These are phyloP conservation scores for Tolypocladium endophyticum DNA, from an alignment of 2,329 filamentous ascomycete genomes.

Conservation along the genomic window DNA sequence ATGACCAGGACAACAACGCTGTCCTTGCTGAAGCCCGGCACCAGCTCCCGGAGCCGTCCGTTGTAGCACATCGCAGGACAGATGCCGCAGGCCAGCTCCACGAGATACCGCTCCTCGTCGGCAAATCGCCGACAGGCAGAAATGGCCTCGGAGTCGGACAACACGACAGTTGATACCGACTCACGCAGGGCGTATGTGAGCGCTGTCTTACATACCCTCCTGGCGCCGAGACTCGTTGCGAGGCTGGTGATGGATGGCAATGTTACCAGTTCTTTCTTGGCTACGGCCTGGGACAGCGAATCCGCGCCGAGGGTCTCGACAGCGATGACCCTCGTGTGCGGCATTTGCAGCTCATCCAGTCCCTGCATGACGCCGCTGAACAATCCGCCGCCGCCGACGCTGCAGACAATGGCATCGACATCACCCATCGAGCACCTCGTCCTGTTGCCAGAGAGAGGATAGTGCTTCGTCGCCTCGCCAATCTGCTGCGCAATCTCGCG, in stretches of 20 bases:
- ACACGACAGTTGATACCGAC: constrained; percentile 14
- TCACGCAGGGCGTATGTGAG: constrained; percentile 18
- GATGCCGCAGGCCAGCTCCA: constrained; percentile 18
- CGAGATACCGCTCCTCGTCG: constrained; percentile 17
- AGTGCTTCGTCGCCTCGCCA: constrained; percentile 10
- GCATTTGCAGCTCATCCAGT: constrained; percentile 23
- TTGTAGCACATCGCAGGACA: constrained; percentile 17
- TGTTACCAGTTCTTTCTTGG: constrained; percentile 43
- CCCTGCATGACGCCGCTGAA: constrained; percentile 63
- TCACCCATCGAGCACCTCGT: constrained; percentile 24
- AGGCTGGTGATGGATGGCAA: constrained; percentile 60
- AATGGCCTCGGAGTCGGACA: constrained; percentile 16
- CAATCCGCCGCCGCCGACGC: constrained; percentile 72
- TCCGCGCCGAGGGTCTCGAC: constrained; percentile 66
- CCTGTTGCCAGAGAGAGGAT: constrained; percentile 43
- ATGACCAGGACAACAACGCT: constrained; percentile 18
- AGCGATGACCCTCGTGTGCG: constrained; percentile 44
- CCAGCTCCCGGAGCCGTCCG: constrained; percentile 10
- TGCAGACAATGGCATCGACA: constrained; percentile 61
- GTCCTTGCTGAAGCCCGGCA: constrained; percentile 11
- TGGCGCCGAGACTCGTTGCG: constrained; percentile 60
- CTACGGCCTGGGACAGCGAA: constrained; percentile 47
- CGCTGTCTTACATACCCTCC: constrained; percentile 46
- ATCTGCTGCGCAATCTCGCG: constrained; percentile 30
- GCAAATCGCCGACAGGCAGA: constrained; percentile 15